These are phyloP conservation scores for Scedosporium apiospermum DNA, from an alignment of 2,329 filamentous ascomycete genomes.

Conservation along the genomic window DNA sequence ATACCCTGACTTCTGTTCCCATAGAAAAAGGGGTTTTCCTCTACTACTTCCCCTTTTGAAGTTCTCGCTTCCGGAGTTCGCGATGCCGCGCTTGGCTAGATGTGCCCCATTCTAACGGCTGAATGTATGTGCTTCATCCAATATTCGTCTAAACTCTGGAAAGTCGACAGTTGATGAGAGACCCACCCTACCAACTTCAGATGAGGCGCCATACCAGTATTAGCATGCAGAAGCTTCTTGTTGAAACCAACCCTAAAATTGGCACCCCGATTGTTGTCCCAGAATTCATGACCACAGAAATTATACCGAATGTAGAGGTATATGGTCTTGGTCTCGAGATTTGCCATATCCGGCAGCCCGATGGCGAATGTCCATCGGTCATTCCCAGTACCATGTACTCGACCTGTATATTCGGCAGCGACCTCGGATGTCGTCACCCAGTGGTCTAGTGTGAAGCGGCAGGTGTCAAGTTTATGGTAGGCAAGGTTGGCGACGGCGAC, in stretches of 20 bases:
- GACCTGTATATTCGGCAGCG: slow-evolving; percentile 74
- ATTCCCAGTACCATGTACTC: slow-evolving; percentile 60
- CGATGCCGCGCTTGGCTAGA: too few relatives aligned
- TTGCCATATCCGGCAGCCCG: slow-evolving; percentile 81
- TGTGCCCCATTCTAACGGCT: too few relatives aligned
- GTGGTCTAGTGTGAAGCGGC: slow-evolving; percentile 91
- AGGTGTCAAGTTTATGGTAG: slow-evolving; percentile 79
- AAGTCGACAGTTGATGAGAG: slow-evolving; percentile 33
- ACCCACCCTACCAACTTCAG: slow-evolving; percentile 45
- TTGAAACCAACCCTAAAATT: slow-evolving; percentile 95
- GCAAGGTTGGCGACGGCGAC: slow-evolving; percentile 80
- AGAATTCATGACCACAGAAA: slow-evolving; percentile 76
- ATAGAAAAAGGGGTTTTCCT: too few relatives aligned
- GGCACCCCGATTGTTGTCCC: slow-evolving; percentile 82
- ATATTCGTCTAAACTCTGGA: too few relatives aligned
- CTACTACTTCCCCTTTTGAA: too few relatives aligned
- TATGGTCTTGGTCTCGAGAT: slow-evolving; percentile 85
- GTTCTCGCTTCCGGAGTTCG: too few relatives aligned
- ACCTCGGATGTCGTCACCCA: slow-evolving; percentile 98
- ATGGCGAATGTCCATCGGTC: slow-evolving; percentile 94
- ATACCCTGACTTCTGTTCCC: too few relatives aligned
- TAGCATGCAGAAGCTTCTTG: slow-evolving; percentile 56
- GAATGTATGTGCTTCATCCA: too few relatives aligned
- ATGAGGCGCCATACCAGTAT: slow-evolving; percentile 26
- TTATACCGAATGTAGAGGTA: slow-evolving; percentile 86